Evolutionary conservation across 345 rosid genomes (phyloP), one percentile per base, ranked within the genome.

Genomic region (Populus ilicifolia): DNA sequence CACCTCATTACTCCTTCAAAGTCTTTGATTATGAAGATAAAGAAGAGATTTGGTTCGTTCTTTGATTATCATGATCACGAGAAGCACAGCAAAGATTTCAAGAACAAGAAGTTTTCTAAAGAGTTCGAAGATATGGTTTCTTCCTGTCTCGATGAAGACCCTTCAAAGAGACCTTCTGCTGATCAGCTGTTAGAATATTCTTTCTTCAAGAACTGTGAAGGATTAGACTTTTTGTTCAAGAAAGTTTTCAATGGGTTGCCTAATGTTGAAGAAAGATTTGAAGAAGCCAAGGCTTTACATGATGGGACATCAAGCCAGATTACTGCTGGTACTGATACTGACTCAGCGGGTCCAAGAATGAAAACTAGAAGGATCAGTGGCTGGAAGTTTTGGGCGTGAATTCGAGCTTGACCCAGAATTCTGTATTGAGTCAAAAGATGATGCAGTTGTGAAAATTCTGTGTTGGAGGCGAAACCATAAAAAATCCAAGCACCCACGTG

Each of bases 71-170:
- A 56, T n/a, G 11, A 56, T 23, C 27, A n/a, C 35, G 94, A 94
- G 76, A 85, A 79, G 77, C 83, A 78, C 3, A 75, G 77, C 41
- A 84, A 86, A 38, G 84, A 87, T n/a, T 78, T 76, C 30, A 83
- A 84, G 71, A 80, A 56, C 81, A 88, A 80, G 84, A 90, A 91
- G 54, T 93, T 95, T 85, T 91, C 99, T 0, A 89, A 88, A 82
- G 87, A 90, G 12, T 95, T 95, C 69, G 90, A 91, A 81, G 98
- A 90, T 54, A 88, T 91, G 93, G 95, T 95, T 13, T 94, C 87
- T 76, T 84, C 87, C 54, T 93, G 99, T 80, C 85, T 93, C 3
- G 86, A 90, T 81, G 96, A 88, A 80, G 97, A 95, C 75, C 98
- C 99, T 0, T 80, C 90, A 13, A 91, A 79, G 72, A 85, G 99